phyloP scores from a whole-genome alignment of 768 basidiomycete species.

The Coprinopsis sp. region DNA sequence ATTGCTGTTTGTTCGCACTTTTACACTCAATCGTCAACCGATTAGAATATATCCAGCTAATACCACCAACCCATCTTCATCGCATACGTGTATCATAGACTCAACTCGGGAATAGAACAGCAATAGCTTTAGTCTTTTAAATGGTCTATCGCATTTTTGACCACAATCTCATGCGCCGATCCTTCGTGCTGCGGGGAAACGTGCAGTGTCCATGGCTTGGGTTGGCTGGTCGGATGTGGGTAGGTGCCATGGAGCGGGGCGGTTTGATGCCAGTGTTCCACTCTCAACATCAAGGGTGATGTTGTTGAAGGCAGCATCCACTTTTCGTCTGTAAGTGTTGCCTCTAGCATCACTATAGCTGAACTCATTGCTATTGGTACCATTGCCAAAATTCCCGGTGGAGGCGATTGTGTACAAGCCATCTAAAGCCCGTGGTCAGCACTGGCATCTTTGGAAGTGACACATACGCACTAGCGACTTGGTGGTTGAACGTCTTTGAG shows the following conservation, averaged over 20 bases:
- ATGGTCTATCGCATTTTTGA: neutral
- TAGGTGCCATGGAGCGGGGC: conserved; percentile 18
- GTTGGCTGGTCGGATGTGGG: conserved; percentile 6
- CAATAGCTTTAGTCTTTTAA: neutral
- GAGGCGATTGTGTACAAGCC: conserved; percentile 45
- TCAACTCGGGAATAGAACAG: conserved; percentile 17
- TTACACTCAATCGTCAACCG: neutral
- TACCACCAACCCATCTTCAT: conserved; percentile 5
- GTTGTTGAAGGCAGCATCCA: conserved; percentile 55
- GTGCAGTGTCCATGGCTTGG: conserved; percentile 11
- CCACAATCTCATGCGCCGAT: too few relatives aligned
- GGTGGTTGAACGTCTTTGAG: conserved; percentile 55
- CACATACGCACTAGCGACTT: conserved; percentile 47
- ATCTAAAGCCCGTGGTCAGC: conserved; percentile 23
- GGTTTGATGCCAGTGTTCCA: conserved; percentile 32
- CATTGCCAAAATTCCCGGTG: conserved; percentile 56
- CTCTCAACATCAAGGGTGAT: conserved; percentile 57
- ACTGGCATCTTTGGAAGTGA: neutral
- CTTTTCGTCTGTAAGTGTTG: conserved; percentile 58
- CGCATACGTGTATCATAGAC: too few relatives aligned
- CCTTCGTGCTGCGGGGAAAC: conserved; percentile 8
- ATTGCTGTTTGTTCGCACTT: neutral
- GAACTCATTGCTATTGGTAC: conserved; percentile 67
- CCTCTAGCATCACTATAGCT: conserved; percentile 52
- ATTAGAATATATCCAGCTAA: conserved; percentile 1